Conservation (phyloP, 2,329 filamentous ascomycete species). For the Ophiostoma tasmaniense region DNA sequence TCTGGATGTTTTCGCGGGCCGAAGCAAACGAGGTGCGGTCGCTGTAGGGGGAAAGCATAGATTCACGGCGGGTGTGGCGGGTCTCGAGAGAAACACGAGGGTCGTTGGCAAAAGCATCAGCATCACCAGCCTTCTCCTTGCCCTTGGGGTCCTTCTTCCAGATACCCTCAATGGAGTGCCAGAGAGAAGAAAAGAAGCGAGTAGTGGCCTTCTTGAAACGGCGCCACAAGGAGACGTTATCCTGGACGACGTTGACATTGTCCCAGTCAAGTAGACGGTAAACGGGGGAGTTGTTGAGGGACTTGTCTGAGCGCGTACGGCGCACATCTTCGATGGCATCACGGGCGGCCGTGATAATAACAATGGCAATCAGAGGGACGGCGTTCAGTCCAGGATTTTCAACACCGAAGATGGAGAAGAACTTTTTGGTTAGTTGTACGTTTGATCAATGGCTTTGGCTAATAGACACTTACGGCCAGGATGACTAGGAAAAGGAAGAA, state of each 20-base stretch:
- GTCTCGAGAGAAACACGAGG: conserved; percentile 60
- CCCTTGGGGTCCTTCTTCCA: conserved; percentile 45
- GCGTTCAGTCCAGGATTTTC: conserved; percentile 82
- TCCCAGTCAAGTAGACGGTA: conserved; percentile 81
- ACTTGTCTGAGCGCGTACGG: conserved; percentile 80
- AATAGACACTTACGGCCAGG: conserved; percentile 61
- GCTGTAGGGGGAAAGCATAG: conserved; percentile 44
- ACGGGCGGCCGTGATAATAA: conserved; percentile 81
- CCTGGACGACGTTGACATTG: conserved; percentile 87
- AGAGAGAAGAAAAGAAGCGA: conserved; percentile 47
- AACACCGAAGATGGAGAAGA: conserved; percentile 92
- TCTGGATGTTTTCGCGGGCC: conserved; percentile 68
- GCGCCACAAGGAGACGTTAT: conserved; percentile 79
- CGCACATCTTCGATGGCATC: conserved; percentile 94
- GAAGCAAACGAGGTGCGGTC: conserved; percentile 43
- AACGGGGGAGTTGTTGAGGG: conserved; percentile 92
- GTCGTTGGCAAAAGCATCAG: conserved; percentile 41
- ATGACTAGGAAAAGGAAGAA: conserved; percentile 98
- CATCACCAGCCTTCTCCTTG: conserved; percentile 40
- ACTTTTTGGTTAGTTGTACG: conserved; percentile 46
- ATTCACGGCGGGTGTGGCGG: conserved; percentile 43
- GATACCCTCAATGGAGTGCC: conserved; percentile 36
- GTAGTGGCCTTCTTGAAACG: conserved; percentile 83
- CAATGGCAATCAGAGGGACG: conserved; percentile 86
- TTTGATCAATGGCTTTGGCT: neutral